Conservation (phyloP, 768 basidiomycete species). For the Tulasnella sp. region DNA sequence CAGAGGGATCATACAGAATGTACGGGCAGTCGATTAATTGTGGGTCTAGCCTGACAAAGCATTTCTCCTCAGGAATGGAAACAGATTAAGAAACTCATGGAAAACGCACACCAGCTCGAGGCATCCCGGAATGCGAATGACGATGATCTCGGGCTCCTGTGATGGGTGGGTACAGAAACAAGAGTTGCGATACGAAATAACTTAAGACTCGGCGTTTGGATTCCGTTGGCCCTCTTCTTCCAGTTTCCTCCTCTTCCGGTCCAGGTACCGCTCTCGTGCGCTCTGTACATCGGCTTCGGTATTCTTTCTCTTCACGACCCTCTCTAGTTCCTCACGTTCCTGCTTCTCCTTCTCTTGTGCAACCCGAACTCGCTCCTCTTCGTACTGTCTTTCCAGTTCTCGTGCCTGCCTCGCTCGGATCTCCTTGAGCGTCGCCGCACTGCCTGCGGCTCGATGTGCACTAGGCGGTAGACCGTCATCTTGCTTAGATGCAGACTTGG, state of each 20-base stretch:
- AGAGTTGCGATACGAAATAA: background rate
- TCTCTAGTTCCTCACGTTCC: conserved; percentile 53
- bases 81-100: conserved; percentile 61
- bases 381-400: conserved; percentile 70
- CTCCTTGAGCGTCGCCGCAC: conserved; percentile 66
- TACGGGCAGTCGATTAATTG: background rate
- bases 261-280: conserved; percentile 62
- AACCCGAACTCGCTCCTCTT: conserved; percentile 54
- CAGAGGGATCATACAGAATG: conserved; percentile 46
- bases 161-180: background rate
- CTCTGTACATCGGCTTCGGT: conserved; percentile 59
- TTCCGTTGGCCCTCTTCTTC: conserved; percentile 28
- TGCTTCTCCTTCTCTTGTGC: conserved; percentile 43
- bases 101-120: conserved; percentile 55
- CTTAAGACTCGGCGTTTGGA: background rate
- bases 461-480: conserved; percentile 25
- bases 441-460: conserved; percentile 68
- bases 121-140: background rate
- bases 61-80: conserved; percentile 40
- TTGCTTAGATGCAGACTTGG: conserved; percentile 21
- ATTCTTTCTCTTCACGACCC: conserved; percentile 63
- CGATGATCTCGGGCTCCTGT: background rate
- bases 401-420: conserved; percentile 72
- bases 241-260: conserved; percentile 67
- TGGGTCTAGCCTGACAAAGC: background rate